Evolutionary conservation across 2,329 filamentous ascomycete species (phyloP), one percentile per base, ranked within the genome.

Genomic region (Nannizziopsis barbatae): DNA sequence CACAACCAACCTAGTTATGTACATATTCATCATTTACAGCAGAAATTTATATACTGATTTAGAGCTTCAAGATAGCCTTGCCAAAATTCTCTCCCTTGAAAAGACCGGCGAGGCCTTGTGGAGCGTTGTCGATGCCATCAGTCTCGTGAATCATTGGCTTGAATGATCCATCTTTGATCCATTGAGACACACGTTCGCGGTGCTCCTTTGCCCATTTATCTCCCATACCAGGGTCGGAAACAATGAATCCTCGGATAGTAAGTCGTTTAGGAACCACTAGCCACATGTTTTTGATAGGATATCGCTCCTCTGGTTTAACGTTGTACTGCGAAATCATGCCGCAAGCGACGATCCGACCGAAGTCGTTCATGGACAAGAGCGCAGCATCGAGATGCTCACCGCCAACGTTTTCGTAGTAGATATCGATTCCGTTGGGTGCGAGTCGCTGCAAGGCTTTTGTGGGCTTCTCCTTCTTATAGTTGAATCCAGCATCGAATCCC

Each of bases 381-480:
- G 81, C 80, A 35, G 81, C 81, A 55, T 84, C 79, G 45, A 87
- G 72, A 54, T 84, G 80, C 65, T 85, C 82, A 35, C 83, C 84
- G 15, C 84, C 84, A 5, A 85, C 84, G 56, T 87, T 88, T 66
- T 88, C 84, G 60, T 82, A 89, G 70, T 87, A 87, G 62, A 88
- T 86, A 60, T 93, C 86, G 53, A 93, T 75, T 3, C 86, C 86
- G 10, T 87, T 66, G 0, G 86, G 85, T 0, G 84, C 84, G 14
- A 92, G 73, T 50, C 84, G 75, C 55, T 72, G 66, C 49, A 93
- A 72, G 0, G 84, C 86, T 9, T 82, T 81, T 0, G 67, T 61
- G 0, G 85, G 75, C 56, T 75, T 77, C 70, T 92, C 85, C 56
- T 78, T 88, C 75, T 92, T 90, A 75, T 93, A 93, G 73, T 93